Percentiles rank a stretch among this genome's conserved stretches.
Conservation (phyloP, 2,329 filamentous ascomycete genomes). For the Xylaria sp. region DNA sequence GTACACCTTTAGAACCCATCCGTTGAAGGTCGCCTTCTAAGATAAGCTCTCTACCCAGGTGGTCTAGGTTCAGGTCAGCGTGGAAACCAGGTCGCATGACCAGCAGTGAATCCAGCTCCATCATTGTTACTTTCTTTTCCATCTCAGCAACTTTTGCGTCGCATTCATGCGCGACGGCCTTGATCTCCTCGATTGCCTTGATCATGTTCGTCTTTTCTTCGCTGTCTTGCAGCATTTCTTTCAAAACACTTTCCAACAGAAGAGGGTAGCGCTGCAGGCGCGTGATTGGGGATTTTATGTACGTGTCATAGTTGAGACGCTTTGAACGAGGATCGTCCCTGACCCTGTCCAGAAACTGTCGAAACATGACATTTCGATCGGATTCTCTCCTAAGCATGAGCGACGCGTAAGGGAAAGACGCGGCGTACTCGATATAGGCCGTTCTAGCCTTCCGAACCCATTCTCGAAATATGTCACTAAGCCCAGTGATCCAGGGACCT, state of each 20-base stretch:
- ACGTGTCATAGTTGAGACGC: constrained; percentile 92
- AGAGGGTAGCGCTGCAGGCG: constrained; percentile 90
- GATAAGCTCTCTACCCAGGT: constrained; percentile 91
- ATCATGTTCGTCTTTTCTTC: constrained; percentile 89
- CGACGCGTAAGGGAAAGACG: constrained; percentile 83
- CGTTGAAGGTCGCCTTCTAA: constrained; percentile 89
- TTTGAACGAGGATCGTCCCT: constrained; percentile 81
- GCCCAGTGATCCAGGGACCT: constrained; percentile 91
- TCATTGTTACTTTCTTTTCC: constrained; percentile 88
- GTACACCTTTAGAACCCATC: constrained; percentile 87
- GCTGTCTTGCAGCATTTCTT: constrained; percentile 82
- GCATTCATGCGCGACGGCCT: constrained; percentile 86
- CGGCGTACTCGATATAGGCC: constrained; percentile 92
- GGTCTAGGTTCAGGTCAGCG: constrained; percentile 88
- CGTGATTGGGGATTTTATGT: constrained; percentile 91
- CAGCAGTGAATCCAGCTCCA: constrained; percentile 84
- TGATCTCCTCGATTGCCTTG: constrained; percentile 91
- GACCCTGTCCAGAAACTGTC: constrained; percentile 83
- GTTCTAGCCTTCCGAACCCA: constrained; percentile 95
- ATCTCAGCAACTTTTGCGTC: constrained; percentile 93
- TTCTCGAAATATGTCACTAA: constrained; percentile 96
- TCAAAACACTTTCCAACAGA: constrained; percentile 82
- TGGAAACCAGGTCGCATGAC: constrained; percentile 89
- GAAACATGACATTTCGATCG: constrained; percentile 86
- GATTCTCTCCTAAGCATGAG: constrained; percentile 86